phyloP scores from a whole-genome alignment of 495 filamentous ascomycete species.

The Parachaetomium inaequale region DNA sequence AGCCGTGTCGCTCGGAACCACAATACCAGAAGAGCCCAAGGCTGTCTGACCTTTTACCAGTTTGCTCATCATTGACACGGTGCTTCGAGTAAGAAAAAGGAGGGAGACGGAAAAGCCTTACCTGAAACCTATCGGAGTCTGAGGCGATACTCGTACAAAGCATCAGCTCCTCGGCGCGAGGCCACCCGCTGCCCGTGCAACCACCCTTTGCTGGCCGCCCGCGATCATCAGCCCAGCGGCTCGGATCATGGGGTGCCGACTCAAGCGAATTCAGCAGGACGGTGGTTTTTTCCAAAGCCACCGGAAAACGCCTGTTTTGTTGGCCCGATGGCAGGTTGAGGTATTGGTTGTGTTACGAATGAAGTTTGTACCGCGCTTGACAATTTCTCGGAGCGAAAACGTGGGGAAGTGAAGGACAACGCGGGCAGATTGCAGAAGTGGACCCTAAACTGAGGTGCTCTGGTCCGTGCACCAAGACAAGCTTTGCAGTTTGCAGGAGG shows the following conservation, averaged over 20 bases:
- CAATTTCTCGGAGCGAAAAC: background rate
- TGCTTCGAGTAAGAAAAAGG: background rate
- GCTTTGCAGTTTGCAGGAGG: background rate
- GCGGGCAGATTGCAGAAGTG: background rate
- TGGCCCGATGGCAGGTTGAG: background rate
- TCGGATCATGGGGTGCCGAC: background rate
- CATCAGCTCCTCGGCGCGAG: background rate
- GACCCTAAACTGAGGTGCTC: background rate
- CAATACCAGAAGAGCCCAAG: constrained; percentile 34
- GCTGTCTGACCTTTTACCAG: constrained; percentile 64
- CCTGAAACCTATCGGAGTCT: background rate
- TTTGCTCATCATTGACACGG: constrained; percentile 53
- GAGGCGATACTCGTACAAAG: background rate
- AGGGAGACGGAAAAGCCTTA: constrained; percentile 17
- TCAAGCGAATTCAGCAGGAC: background rate
- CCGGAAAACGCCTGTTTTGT: background rate
- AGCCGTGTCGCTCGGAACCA: constrained; percentile 38
- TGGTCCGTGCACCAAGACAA: constrained; percentile 13
- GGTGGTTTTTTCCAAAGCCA: background rate
- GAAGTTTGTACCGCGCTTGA: background rate
- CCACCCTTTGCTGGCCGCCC: background rate
- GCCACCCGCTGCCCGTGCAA: background rate
- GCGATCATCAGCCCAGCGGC: background rate
- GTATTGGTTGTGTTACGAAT: background rate
- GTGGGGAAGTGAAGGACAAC: background rate